Percentiles rank a stretch among this genome's conserved stretches.
phyloP scores from a whole-genome alignment of 1,139 yeast species.

The Hansenula lynferdii region DNA sequence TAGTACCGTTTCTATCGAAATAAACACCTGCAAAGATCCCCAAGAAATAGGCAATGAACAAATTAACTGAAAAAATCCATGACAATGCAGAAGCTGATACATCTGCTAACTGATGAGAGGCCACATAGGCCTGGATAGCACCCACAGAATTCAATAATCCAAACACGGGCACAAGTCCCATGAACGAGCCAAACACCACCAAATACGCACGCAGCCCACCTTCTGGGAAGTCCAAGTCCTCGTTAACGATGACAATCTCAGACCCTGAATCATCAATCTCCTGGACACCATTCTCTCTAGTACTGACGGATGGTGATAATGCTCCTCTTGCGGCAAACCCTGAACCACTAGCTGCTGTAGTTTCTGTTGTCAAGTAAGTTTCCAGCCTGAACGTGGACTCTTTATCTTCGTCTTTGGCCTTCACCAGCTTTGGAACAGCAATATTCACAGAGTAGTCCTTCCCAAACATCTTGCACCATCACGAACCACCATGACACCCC shows the following conservation, averaged over 20 bases:
- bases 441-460: too few species aligned
- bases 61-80: slow-evolving; percentile 67
- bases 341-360: too few species aligned
- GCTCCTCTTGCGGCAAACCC: too few species aligned
- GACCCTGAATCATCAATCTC: background rate
- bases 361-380: too few species aligned
- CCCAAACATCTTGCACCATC: too few species aligned
- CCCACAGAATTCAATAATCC: too few species aligned
- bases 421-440: too few species aligned
- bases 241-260: slow-evolving; percentile 28
- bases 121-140: too few species aligned
- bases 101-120: slow-evolving; percentile 6
- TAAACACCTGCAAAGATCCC: slow-evolving; percentile 53
- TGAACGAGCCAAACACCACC: slow-evolving; percentile 29
- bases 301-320: background rate
- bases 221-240: background rate
- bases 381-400: too few species aligned
- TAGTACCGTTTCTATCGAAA: slow-evolving; percentile 47
- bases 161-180: slow-evolving; percentile 52
- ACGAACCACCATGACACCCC: too few species aligned
- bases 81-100: slow-evolving; percentile 60
- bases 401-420: too few species aligned
- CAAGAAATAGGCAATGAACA: slow-evolving; percentile 53
- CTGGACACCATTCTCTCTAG: background rate
- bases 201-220: background rate